These are phyloP conservation scores for Epichloe typhina DNA, from an alignment of 2,329 filamentous ascomycete species.

Conservation along the genomic window DNA sequence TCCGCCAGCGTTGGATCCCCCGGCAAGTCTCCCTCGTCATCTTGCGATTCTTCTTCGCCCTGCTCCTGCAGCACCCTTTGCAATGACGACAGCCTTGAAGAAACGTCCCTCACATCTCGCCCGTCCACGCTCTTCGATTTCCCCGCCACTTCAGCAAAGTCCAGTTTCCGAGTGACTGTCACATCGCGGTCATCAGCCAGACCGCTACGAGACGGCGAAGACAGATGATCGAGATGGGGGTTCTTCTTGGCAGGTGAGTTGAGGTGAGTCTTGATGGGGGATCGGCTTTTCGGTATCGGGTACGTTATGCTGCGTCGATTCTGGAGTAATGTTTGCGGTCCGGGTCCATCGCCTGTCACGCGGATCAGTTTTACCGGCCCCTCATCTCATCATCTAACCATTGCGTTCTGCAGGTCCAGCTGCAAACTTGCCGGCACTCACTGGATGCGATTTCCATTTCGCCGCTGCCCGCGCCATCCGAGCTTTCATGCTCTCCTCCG, in stretches of 20 bases:
- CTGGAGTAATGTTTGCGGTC: conserved; percentile 38
- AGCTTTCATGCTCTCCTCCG: conserved; percentile 15
- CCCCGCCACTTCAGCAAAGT: conserved; percentile 28
- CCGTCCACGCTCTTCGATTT: conserved; percentile 3
- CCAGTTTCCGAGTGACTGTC: conserved; percentile 39
- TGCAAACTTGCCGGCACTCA: conserved; percentile 16
- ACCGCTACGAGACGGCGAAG: conserved; percentile 33
- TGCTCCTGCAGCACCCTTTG: neutral
- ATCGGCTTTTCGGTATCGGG: conserved; percentile 35
- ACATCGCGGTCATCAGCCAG: conserved; percentile 19
- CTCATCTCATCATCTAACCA: neutral
- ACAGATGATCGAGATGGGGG: conserved; percentile 40
- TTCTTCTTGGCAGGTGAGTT: conserved; percentile 49
- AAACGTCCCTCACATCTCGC: conserved; percentile 15
- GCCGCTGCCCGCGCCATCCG: conserved; percentile 24
- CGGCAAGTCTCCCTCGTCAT: conserved; percentile 8
- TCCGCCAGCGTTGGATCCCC: conserved; percentile 10
- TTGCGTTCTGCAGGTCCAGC: neutral
- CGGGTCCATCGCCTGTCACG: conserved; percentile 36
- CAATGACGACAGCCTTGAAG: neutral
- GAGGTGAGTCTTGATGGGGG: conserved; percentile 50
- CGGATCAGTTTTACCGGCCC: neutral
- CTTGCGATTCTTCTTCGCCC: conserved; percentile 14
- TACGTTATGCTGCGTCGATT: conserved; percentile 35
- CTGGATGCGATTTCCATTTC: conserved; percentile 42